Percentiles rank a stretch among this genome's conserved stretches.
Conservation (phyloP, 495 filamentous ascomycete genomes). For the Tuber umbilicatum region DNA sequence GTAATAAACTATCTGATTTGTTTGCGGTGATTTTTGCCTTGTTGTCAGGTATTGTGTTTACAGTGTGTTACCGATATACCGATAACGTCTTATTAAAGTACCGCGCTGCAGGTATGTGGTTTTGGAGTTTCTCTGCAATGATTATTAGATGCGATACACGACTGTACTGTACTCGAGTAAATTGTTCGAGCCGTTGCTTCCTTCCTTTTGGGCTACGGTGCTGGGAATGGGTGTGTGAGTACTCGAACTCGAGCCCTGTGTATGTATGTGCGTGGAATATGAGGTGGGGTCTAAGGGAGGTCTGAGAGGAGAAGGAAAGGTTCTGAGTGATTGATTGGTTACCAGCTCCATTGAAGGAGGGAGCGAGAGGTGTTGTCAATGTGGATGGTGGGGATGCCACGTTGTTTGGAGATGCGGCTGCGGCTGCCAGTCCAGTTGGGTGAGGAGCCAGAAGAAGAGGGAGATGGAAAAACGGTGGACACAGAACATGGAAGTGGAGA, state of each 20-base stretch:
- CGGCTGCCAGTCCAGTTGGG: not conserved
- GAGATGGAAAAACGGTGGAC: slow-evolving; percentile 1
- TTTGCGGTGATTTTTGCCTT: not conserved
- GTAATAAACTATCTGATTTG: not conserved
- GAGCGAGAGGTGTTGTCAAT: not conserved
- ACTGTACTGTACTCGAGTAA: not conserved
- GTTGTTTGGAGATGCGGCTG: not conserved
- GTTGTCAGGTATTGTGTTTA: no score
- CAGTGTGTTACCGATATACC: no score
- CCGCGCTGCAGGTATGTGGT: not conserved
- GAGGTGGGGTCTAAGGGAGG: not conserved
- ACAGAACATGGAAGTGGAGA: not conserved
- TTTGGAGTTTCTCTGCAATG: not conserved
- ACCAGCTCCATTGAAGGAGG: not conserved
- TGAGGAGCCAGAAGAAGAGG: slow-evolving; percentile 6
- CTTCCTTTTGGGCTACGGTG: not conserved
- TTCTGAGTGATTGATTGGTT: not conserved
- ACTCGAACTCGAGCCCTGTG: not conserved
- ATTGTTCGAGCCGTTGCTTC: not conserved
- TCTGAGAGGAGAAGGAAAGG: not conserved
- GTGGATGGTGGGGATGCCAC: not conserved
- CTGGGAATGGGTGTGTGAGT: not conserved
- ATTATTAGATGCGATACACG: not conserved
- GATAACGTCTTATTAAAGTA: not conserved
- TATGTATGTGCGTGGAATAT: not conserved